Evolutionary conservation across 768 basidiomycete genomes (phyloP).

Genomic region (Boletus vermiculosoides): DNA sequence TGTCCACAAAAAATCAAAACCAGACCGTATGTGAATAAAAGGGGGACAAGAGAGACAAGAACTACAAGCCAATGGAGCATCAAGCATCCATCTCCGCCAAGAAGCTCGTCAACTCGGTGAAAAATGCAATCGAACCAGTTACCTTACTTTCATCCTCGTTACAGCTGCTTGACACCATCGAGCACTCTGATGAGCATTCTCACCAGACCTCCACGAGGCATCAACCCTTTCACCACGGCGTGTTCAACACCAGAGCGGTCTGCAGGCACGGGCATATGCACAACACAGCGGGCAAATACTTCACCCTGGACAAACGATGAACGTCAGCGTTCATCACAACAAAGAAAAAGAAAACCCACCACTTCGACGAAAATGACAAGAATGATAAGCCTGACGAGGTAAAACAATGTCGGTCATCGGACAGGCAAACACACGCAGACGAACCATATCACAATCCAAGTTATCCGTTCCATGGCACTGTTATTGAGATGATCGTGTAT

Average conservation of each 20-base stretch:
- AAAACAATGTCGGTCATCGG: constrained; percentile 23
- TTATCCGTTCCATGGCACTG: constrained; percentile 87
- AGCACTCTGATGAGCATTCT: constrained; percentile 18
- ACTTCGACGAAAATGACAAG: constrained; percentile 87
- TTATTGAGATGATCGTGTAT: constrained; percentile 94
- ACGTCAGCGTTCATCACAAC: neutral
- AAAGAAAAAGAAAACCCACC: constrained; percentile 39
- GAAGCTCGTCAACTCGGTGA: neutral
- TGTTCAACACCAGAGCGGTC: neutral
- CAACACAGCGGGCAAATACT: constrained; percentile 70
- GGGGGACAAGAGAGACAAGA: neutral
- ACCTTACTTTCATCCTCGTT: neutral
- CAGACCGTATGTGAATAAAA: neutral
- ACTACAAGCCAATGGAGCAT: neutral
- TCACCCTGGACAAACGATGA: constrained; percentile 54
- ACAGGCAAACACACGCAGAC: constrained; percentile 45
- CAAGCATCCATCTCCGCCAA: neutral
- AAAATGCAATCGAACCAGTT: neutral
- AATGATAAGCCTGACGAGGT: constrained; percentile 72
- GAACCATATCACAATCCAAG: constrained; percentile 71
- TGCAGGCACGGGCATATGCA: constrained; percentile 42
- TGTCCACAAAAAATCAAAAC: neutral
- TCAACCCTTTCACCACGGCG: constrained; percentile 10
- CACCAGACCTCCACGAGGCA: constrained; percentile 28
- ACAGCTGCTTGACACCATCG: constrained; percentile 15